phyloP scores from a whole-genome alignment of 2,329 filamentous ascomycete species.

The Penicillium sp. region DNA sequence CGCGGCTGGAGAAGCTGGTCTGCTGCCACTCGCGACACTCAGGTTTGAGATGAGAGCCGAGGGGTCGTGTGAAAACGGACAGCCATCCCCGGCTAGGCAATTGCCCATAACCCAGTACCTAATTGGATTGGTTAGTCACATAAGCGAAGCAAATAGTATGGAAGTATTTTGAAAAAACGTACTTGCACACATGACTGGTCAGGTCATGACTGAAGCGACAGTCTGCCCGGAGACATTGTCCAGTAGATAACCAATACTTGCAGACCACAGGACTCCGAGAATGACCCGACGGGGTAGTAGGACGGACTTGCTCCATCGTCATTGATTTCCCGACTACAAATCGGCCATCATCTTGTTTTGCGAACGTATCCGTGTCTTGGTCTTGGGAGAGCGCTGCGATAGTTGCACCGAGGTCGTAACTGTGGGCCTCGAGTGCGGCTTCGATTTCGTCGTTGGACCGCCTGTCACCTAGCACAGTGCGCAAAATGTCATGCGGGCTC shows the following conservation, averaged over 20 bases:
- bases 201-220: conserved; percentile 97
- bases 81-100: conserved; percentile 89
- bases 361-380: conserved; percentile 57
- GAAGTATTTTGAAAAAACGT: conserved; percentile 51
- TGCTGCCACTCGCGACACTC: conserved; percentile 63
- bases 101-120: conserved; percentile 97
- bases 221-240: conserved; percentile 93
- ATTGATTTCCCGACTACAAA: conserved; percentile 90
- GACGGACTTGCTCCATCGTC: conserved; percentile 70
- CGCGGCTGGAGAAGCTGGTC: conserved; percentile 62
- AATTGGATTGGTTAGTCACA: conserved; percentile 30
- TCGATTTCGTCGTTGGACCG: conserved; percentile 94
- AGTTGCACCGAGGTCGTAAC: conserved; percentile 91
- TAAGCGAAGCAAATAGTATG: neutral
- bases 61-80: conserved; percentile 96
- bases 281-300: conserved; percentile 74
- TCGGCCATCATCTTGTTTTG: conserved; percentile 62
- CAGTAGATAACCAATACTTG: conserved; percentile 94
- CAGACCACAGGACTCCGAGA: conserved; percentile 88
- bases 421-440: conserved; percentile 81
- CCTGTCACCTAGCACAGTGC: conserved; percentile 87
- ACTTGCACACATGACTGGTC: conserved; percentile 97
- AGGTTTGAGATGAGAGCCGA: conserved; percentile 82
- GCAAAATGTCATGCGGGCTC: conserved; percentile 97
- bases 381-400: conserved; percentile 86